These are phyloP conservation scores for Eucalyptus curtisii DNA, from an alignment of 345 rosid genomes.

Conservation along the genomic window DNA sequence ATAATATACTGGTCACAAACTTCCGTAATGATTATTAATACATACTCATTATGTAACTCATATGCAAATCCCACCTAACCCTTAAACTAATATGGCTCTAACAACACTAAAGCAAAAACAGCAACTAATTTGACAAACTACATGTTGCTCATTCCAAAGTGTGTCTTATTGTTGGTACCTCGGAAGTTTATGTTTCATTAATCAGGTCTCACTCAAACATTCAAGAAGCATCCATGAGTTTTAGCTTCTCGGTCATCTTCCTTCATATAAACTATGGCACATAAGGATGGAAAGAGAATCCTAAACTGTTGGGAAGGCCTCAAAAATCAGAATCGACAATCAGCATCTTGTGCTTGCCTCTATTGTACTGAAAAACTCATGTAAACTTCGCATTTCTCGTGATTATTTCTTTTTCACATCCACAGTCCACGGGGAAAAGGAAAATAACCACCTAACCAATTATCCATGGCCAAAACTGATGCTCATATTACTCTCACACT, in stretches of 20 bases:
- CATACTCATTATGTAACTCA: no score
- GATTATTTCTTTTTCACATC: neutral
- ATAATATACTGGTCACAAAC: neutral
- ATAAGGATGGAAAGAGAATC: neutral
- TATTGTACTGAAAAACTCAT: neutral
- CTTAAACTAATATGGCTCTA: no score
- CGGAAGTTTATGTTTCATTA: neutral
- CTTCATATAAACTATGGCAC: neutral
- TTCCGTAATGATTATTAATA: neutral
- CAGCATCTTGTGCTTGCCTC: neutral
- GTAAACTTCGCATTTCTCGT: neutral
- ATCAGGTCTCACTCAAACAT: neutral
- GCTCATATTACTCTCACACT: neutral
- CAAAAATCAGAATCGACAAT: neutral
- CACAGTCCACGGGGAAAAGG: rapidly evolving
- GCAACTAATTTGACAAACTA: no score
- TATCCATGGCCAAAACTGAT: neutral
- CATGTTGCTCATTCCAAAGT: no score
- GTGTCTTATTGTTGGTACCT: no score
- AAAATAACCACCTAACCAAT: neutral
- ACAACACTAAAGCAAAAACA: no score
- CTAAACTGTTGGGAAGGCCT: neutral
- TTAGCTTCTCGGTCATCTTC: neutral
- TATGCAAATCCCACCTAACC: no score
- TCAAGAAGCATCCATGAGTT: neutral